These are phyloP conservation scores for Tagetes erecta DNA, from an alignment of 129 eudicot species.

Conservation along the genomic window DNA sequence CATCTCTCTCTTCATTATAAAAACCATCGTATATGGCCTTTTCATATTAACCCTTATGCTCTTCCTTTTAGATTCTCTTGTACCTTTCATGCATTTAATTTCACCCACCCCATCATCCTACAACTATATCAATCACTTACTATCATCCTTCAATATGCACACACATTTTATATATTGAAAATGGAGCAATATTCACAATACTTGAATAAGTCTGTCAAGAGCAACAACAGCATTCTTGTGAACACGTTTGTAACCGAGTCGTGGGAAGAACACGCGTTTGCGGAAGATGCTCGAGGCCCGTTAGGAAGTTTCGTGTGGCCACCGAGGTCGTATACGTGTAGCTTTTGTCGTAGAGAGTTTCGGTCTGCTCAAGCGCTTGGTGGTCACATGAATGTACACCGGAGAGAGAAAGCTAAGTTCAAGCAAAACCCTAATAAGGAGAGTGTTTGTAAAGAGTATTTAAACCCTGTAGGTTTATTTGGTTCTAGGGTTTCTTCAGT, in stretches of 20 bases:
- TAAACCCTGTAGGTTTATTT: conserved; percentile 20
- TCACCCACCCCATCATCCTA: conserved; percentile 9
- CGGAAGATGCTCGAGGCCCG: conserved; percentile 50
- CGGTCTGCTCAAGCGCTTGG: conserved; percentile 86
- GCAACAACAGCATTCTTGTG: conserved; percentile 28
- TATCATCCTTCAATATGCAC: background rate
- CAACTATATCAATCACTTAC: conserved; percentile 5
- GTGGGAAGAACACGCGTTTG: conserved; percentile 57
- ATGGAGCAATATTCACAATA: conserved; percentile 61
- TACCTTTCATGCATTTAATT: conserved; percentile 56
- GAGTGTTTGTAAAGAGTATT: conserved; percentile 20
- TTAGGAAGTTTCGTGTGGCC: conserved; percentile 65
- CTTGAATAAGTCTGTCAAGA: conserved; percentile 48
- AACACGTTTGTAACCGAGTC: conserved; percentile 33
- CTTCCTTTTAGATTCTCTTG: conserved; percentile 46
- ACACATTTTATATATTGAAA: background rate
- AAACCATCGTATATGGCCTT: conserved; percentile 37
- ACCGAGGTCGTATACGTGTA: conserved; percentile 71
- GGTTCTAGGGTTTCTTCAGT: conserved; percentile 31
- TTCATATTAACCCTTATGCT: conserved; percentile 35
- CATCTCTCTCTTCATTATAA: conserved; percentile 20
- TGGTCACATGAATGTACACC: conserved; percentile 80
- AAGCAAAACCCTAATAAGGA: conserved; percentile 33
- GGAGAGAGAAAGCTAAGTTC: conserved; percentile 77
- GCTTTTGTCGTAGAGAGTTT: conserved; percentile 64